These are phyloP conservation scores for Paramecium biaurelia DNA, from an alignment of 73 alveolate species.

Conservation along the genomic window DNA sequence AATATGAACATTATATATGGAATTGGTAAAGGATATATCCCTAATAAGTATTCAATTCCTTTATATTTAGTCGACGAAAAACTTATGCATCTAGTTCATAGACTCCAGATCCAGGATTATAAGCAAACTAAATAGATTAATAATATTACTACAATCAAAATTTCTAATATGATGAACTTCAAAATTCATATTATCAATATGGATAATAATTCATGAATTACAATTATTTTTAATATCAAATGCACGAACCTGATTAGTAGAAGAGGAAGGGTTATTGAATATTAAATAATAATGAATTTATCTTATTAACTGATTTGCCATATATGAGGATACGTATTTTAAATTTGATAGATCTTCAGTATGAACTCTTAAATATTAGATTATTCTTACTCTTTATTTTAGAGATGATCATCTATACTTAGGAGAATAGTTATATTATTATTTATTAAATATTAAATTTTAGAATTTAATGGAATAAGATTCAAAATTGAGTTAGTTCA, in stretches of 20 bases:
- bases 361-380: no score
- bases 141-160: neutral
- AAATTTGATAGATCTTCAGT: neutral
- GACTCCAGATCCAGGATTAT: neutral
- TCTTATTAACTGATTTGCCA: neutral
- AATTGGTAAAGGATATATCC: slow-evolving; percentile 1
- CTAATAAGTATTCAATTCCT: neutral
- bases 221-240: neutral
- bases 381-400: no score
- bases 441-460: neutral
- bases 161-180: neutral
- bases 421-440: neutral
- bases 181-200: neutral
- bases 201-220: neutral
- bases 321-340: neutral
- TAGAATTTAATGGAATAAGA: neutral
- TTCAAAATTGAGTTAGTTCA: neutral
- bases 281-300: neutral
- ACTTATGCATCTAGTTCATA: neutral
- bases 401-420: no score
- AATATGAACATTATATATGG: slow-evolving; percentile 7
- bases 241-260: neutral
- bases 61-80: neutral
- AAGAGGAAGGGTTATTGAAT: neutral
- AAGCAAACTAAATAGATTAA: neutral